Evolutionary conservation across 179 eudicot genomes (phyloP), one percentile per base, ranked within the genome.

Genomic region (Beta lomatogona): DNA sequence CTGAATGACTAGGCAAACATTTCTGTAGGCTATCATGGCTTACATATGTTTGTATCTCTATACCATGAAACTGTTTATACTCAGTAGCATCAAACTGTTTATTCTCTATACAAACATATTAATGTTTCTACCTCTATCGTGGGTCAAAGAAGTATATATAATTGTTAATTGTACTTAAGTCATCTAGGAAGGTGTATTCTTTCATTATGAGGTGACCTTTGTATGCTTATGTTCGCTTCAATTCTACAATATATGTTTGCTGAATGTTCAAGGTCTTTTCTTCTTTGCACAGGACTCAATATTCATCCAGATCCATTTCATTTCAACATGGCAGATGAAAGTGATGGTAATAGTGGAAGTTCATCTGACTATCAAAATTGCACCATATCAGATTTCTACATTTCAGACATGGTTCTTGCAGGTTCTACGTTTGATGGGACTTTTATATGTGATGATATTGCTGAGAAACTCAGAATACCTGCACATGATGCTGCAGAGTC

Each of bases 371-470:
- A 83, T 82, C 92, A 87, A 85, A 88, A 88, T 76, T 88, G 94
- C 94, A 95, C 85, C 82, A 84, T 86, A 60, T 88, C 97, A 73
- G 98, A 94, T 88, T 89, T 95, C 86, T 91, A 80, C 82, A 84
- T 92, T 82, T 89, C 96, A 73, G 98, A 91, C 86, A 87, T 91
- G 90, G 86, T 87, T 83, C 82, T 96, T 85, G 87, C 95, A 82
- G 92, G 90, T 76, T 67, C 88, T 83, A 89, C 90, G 25, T 80
- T 80, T 73, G 92, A 88, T 80, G 89, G 83, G 79, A 82, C 84
- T 81, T 85, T 87, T 64, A 44, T 82, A 55, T 86, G 85, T 85
- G 88, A 85, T 46, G 88, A 88, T 77, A 80, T 79, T 78, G 76
- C 85, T 76, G 92, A 86, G 80, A 75, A 82, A 3, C 70, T 73